Evolutionary conservation across 2,329 filamentous ascomycete genomes (phyloP).

Genomic region (Calonectria henricotiae): DNA sequence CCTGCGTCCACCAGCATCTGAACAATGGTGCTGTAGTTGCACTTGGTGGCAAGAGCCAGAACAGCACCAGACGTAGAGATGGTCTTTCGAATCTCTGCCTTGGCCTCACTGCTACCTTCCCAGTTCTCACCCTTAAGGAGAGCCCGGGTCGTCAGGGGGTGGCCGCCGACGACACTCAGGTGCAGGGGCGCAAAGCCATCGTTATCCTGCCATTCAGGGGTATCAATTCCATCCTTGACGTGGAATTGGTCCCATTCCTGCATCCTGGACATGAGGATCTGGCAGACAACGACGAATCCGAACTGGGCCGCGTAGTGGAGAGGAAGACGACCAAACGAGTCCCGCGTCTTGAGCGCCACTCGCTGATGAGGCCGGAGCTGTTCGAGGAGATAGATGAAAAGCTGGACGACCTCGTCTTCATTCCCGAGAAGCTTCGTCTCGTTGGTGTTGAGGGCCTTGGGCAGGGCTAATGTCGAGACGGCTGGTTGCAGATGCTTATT

Average conservation of each 20-base stretch:
- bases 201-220: slow-evolving; percentile 89
- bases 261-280: slow-evolving; percentile 90
- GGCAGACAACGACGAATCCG: slow-evolving; percentile 91
- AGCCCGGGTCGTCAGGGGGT: slow-evolving; percentile 86
- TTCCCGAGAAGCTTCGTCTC: slow-evolving; percentile 78
- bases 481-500: slow-evolving; percentile 87
- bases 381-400: slow-evolving; percentile 77
- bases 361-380: slow-evolving; percentile 79
- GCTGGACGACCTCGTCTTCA: slow-evolving; percentile 83
- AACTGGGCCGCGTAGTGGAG: slow-evolving; percentile 97
- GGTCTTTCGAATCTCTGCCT: slow-evolving; percentile 76
- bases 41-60: slow-evolving; percentile 88
- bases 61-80: slow-evolving; percentile 90
- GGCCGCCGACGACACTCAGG: slow-evolving; percentile 91
- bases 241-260: slow-evolving; percentile 91
- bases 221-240: slow-evolving; percentile 88
- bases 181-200: slow-evolving; percentile 94
- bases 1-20: slow-evolving; percentile 90
- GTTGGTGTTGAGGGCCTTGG: slow-evolving; percentile 75
- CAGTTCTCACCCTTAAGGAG: slow-evolving; percentile 87
- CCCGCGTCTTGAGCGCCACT: slow-evolving; percentile 76
- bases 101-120: slow-evolving; percentile 76
- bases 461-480: slow-evolving; percentile 74
- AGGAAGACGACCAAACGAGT: slow-evolving; percentile 87
- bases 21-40: slow-evolving; percentile 89